A percentile compares a stretch with the other conserved stretches of the same genome.
These are phyloP conservation scores for Daldinia bambusicola DNA, from an alignment of 495 filamentous ascomycete genomes.

Conservation along the genomic window DNA sequence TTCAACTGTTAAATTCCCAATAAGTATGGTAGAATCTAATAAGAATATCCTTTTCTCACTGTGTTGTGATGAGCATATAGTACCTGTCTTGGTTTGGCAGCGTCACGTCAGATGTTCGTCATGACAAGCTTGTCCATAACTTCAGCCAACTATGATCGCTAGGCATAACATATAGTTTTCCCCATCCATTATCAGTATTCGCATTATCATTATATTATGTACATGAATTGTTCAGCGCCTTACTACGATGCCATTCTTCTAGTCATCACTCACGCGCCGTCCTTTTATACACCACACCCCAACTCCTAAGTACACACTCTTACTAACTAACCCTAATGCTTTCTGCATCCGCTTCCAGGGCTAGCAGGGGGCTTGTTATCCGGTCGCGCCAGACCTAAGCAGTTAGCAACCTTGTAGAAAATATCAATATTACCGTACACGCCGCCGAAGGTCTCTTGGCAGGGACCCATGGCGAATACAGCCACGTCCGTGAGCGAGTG, in stretches of 20 bases:
- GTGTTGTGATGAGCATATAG: not conserved
- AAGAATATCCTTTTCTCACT: not conserved
- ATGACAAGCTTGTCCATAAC: not conserved
- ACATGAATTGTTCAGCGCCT: constrained; percentile 11
- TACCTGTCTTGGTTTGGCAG: not conserved
- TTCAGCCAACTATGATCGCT: not conserved
- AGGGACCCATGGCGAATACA: constrained; percentile 76
- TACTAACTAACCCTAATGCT: not conserved
- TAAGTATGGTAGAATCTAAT: too few species aligned
- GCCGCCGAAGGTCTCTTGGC: constrained; percentile 75
- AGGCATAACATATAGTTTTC: not conserved
- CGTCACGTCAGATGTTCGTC: not conserved
- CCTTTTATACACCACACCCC: not conserved
- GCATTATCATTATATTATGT: constrained; percentile 29
- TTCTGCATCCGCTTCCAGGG: constrained; percentile 57
- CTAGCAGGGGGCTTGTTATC: constrained; percentile 48
- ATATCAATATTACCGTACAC: constrained; percentile 75
- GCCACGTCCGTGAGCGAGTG: constrained; percentile 81
- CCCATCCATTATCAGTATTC: not conserved
- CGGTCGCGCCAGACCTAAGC: constrained; percentile 66
- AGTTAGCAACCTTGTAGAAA: constrained; percentile 76
- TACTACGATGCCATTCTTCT: constrained; percentile 6
- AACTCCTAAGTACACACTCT: not conserved
- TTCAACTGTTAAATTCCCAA: too few species aligned
- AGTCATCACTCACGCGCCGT: constrained; percentile 2